Evolutionary conservation across 495 filamentous ascomycete genomes (phyloP), one percentile per base, ranked within the genome.

Genomic region (Aspergillus sclerotioniger): DNA sequence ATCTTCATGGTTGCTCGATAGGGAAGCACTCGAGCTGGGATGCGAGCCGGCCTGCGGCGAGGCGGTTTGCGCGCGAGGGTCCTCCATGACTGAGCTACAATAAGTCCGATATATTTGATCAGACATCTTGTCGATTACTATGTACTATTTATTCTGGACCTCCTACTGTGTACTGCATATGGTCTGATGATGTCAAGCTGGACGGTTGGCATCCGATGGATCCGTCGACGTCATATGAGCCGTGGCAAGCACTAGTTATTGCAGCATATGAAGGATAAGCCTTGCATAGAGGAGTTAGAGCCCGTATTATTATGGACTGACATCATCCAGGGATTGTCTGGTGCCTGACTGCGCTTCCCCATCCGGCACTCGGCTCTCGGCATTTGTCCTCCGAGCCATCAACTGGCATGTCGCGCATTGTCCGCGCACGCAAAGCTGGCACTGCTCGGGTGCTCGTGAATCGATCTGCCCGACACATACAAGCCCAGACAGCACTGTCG

Each of bases 401-500:
- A 15, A 15, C 13, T 15, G 10, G 35, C 9, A 8, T 39, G 10
- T n/a, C n/a, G n/a, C 5, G 35, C 35, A 13, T 41, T 67, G 33
- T 67, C 59, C 6, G 62, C 67, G 48, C 70, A 72, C 0, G 64
- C 60, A 20, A 71, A 71, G 29, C 59, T 65, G 0, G 62, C 43
- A 3, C 57, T 53, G 8, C 35, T 58, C 7, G 61, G 20, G 32
- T 63, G 50, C 0, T 62, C 56, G n/a, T 66, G 53, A 13, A 72
- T 70, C 0, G 68, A 62, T 20, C 45, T 71, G 2, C 69, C 68
- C 4, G 71, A 73, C 0, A 65, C 59, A 39, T 68, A 71, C 0
- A 73, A 54, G 7, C 71, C 71, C 25, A 73, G 33, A 1, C 69
- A 69, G 16, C 67, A 70, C 70, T 64, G n/a, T 9, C 8, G 9